Percentiles rank a stretch among this genome's conserved stretches.
Conservation (phyloP, 805 yeast genomes). For the Kockiozyma suomiensis region DNA sequence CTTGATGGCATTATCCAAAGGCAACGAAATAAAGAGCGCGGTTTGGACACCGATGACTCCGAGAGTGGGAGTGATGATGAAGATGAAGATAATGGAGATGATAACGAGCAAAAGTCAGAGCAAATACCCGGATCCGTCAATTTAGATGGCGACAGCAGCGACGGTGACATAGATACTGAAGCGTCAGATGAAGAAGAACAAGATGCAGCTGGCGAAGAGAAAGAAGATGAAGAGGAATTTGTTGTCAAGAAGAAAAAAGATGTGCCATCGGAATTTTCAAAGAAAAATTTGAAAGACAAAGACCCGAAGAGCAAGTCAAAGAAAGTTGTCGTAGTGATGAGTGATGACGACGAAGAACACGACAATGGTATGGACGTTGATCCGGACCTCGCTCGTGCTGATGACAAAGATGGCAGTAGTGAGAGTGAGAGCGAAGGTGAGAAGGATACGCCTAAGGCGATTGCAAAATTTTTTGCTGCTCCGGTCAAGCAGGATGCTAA, state of each 20-base stretch:
- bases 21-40: conserved; percentile 66
- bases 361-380: conserved; percentile 41
- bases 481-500: conserved; percentile 57
- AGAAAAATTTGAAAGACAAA: conserved; percentile 6
- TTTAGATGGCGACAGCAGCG: conserved; percentile 41
- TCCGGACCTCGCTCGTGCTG: conserved; percentile 42
- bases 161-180: conserved; percentile 48
- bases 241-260: not conserved
- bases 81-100: conserved; percentile 33
- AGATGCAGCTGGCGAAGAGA: conserved; percentile 50
- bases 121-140: not conserved
- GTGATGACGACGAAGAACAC: conserved; percentile 43
- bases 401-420: conserved; percentile 43
- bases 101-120: not conserved
- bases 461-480: conserved; percentile 74
- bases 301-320: conserved; percentile 27
- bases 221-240: conserved; percentile 34
- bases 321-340: conserved; percentile 43
- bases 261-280: not conserved
- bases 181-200: not conserved
- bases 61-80: conserved; percentile 40
- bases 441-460: conserved; percentile 77
- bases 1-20: conserved; percentile 83
- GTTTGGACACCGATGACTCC: conserved; percentile 19
- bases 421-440: conserved; percentile 46